phyloP scores from a whole-genome alignment of 495 filamentous ascomycete species.

The Lasiosphaeria hispida region DNA sequence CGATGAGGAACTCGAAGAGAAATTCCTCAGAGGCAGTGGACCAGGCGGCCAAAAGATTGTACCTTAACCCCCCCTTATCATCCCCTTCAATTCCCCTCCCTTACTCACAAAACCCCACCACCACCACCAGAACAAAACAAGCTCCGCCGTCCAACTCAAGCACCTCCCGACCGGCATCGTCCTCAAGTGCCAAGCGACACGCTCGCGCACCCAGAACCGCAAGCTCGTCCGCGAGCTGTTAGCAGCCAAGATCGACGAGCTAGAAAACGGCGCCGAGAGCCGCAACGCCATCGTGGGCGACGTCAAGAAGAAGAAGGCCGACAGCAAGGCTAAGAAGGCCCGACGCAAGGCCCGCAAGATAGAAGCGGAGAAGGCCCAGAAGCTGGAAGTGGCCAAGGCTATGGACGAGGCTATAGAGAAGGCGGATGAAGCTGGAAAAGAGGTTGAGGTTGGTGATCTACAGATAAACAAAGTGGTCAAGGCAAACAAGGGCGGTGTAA shows the following conservation, averaged over 20 bases:
- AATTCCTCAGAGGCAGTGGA: slow-evolving; percentile 87
- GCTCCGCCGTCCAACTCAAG: slow-evolving; percentile 88
- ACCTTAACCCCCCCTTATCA: slow-evolving; percentile 9
- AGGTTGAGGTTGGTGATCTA: too few species aligned
- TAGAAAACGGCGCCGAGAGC: slow-evolving; percentile 49
- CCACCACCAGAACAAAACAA: slow-evolving; percentile 82
- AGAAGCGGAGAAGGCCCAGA: slow-evolving; percentile 10
- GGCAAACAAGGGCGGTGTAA: too few species aligned
- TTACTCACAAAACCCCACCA: slow-evolving; percentile 2
- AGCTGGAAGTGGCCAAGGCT: neutral
- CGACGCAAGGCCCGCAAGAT: slow-evolving; percentile 49
- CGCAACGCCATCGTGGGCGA: slow-evolving; percentile 40
- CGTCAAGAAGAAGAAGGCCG: slow-evolving; percentile 46
- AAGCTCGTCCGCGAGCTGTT: slow-evolving; percentile 78
- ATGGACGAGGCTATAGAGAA: neutral
- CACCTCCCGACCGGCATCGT: slow-evolving; percentile 88
- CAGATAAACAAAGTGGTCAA: too few species aligned
- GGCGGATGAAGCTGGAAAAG: neutral
- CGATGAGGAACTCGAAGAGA: slow-evolving; percentile 75
- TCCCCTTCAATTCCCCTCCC: slow-evolving; percentile 3
- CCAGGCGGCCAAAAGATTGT: slow-evolving; percentile 96
- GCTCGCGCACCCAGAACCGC: slow-evolving; percentile 83
- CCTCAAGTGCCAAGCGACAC: slow-evolving; percentile 87
- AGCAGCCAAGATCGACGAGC: slow-evolving; percentile 71
- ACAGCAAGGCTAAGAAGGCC: slow-evolving; percentile 49